Percentiles rank a stretch among this genome's conserved stretches.
Evolutionary conservation across 306 rosid species (phyloP).

Genomic region (Cyclanthera cordifolia): DNA sequence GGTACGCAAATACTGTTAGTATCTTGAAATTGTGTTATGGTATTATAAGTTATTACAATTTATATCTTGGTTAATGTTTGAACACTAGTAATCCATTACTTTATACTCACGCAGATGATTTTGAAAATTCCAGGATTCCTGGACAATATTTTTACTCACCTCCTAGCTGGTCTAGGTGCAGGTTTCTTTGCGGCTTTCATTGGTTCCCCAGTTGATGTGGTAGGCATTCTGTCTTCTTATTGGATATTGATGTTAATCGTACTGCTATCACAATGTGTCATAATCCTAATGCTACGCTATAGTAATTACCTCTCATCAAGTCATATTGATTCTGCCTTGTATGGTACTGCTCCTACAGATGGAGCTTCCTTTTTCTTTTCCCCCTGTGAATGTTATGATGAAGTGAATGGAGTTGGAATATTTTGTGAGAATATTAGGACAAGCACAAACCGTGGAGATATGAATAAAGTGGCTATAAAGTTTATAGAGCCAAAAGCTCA

Average conservation of each 20-base stretch:
- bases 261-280: background rate
- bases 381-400: background rate
- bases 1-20: conserved; percentile 24
- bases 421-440: background rate
- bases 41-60: background rate
- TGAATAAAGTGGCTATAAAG: background rate
- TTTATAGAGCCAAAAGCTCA: background rate
- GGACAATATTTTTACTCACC: conserved; percentile 75
- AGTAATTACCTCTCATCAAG: background rate
- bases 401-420: background rate
- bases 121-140: conserved; percentile 98
- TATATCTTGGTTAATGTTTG: conserved; percentile 15
- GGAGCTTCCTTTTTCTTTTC: background rate
- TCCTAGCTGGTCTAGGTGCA: conserved; percentile 93
- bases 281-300: background rate
- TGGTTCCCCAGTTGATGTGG: conserved; percentile 99
- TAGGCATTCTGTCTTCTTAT: conserved; percentile 27
- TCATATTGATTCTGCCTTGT: background rate
- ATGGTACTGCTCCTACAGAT: background rate
- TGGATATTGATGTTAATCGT: background rate
- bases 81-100: conserved; percentile 47
- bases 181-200: conserved; percentile 89
- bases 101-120: conserved; percentile 93
- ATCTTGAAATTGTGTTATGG: background rate
- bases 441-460: background rate